Base-by-base conservation (phyloP, 257 asterid genomes). In the Knoxia roxburghii region DNA sequence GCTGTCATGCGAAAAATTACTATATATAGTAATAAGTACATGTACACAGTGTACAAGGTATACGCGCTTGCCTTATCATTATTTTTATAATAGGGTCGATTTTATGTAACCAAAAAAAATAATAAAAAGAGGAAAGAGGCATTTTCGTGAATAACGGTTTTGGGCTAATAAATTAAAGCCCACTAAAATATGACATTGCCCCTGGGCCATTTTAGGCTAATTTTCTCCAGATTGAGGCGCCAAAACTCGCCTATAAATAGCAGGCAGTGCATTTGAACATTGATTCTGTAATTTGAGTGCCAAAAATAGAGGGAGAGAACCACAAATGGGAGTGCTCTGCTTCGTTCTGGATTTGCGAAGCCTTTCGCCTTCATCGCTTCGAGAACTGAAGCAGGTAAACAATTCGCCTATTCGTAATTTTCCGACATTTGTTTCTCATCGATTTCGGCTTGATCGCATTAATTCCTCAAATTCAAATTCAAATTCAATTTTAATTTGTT, bases 271-370 rank as follows among this genome's bases (percentile, higher is more conserved):
- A 41, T 5, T 17, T 41, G 9, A 1, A 12, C 17, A 9, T 23
- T 1, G 26, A n/a, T 29, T 29, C 62, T 18, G 45, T 17, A 26
- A 48, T 64, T 33, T 48, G 29, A 23, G 23, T 45, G 21, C 6
- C 23, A 30, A 14, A 39, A 18, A 40, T 24, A 45, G 27, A 61
- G 12, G 26, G 51, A 55, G 49, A 45, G 65, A 32, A 61, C 12
- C 39, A 18, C 68, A 76, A 52, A 90, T 88, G 96, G 90, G 67
- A 67, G 63, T 87, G 80, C 84, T 92, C 55, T 87, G 90, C 81
- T 92, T 92, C 78, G 85, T 92, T 27, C 68, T 92, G 78, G 97
- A 89, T 76, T 73, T 92, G 72, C 87, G 96, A 72, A 84, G 85
- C 79, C 68, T 92, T 67, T 80, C 90, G 71, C 87, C 91, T 70